These are phyloP conservation scores for Lasiodiplodia gonubiensis DNA, from an alignment of 2,329 filamentous ascomycete genomes.

Conservation along the genomic window DNA sequence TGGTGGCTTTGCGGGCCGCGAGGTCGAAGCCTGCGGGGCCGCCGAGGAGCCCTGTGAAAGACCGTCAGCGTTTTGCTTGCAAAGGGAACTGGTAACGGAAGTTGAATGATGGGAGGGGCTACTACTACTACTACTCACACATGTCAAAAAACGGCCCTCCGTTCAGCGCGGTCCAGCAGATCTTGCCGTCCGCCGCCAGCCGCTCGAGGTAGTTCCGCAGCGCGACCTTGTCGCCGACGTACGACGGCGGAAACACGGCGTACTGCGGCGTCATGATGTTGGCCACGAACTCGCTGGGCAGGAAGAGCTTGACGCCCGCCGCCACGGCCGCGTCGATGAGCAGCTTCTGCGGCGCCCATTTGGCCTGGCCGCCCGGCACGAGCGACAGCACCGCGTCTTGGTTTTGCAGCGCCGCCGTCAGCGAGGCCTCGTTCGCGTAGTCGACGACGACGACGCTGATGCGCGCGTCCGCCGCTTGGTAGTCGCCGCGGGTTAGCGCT, in stretches of 20 bases:
- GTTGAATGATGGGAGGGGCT: background rate
- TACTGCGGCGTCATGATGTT: slow-evolving; percentile 38
- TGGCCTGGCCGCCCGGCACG: background rate
- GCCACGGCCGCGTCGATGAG: slow-evolving; percentile 50
- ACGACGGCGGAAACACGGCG: slow-evolving; percentile 36
- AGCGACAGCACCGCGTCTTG: slow-evolving; percentile 1
- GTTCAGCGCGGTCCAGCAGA: slow-evolving; percentile 42
- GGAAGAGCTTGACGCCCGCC: slow-evolving; percentile 48
- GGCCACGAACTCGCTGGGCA: slow-evolving; percentile 46
- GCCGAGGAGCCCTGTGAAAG: slow-evolving; percentile 46
- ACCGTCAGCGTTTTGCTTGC: too few relatives aligned
- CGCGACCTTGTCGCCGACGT: slow-evolving; percentile 38
- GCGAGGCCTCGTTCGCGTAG: slow-evolving; percentile 25
- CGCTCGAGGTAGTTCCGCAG: slow-evolving; percentile 38
- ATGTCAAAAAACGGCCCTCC: slow-evolving; percentile 47
- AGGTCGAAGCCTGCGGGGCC: slow-evolving; percentile 45
- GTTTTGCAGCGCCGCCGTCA: background rate
- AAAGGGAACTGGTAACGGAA: background rate
- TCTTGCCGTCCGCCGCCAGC: slow-evolving; percentile 33
- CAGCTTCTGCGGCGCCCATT: background rate
- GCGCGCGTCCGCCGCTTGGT: slow-evolving; percentile 35
- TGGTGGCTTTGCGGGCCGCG: slow-evolving; percentile 37
- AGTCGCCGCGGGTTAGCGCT: slow-evolving; percentile 37
- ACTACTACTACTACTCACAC: too few relatives aligned
- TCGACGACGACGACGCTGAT: slow-evolving; percentile 32